Base-by-base conservation (phyloP, 2,329 filamentous ascomycete species). In the Ophiobolus disseminans region DNA sequence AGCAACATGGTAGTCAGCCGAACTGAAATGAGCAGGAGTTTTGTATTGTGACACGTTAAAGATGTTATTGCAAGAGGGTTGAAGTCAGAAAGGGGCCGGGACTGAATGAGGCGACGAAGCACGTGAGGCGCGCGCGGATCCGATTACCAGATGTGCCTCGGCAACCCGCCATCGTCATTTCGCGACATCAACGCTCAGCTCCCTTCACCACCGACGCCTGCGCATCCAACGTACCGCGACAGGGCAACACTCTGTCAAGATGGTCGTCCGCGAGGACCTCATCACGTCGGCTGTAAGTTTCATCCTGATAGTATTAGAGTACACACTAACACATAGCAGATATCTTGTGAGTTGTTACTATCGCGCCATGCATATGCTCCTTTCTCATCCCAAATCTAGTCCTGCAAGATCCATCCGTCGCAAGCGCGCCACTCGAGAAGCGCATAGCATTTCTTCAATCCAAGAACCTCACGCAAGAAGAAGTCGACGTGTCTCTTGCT, bases 401-500 rank as follows among this genome's bases (percentile, higher is more conserved):
- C 75, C 86, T 99, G 52, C 91, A 95, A 77, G 94, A 99, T 73
- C 92, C 94, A 9, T 95, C 88, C 41, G 93, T 99, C 61, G 86
- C 91, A 28, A 85, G 86, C 8, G 93, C 94, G 4, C 88, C 94
- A n/a, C 78, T 96, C 54, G 94, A 97, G 68, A 97, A 94, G 75
- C 87, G 91, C 58, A 84, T 97, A 50, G 89, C 91, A 7, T 99
- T 99, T 64, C 82, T 99, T 16, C 90, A 92, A 73, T 95, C 92
- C 6, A 99, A 99, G 77, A 97, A 99, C 74, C 82, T 99, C 45
- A 97, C 93, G 1, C 89, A 94, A 73, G 93, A 97, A 75, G 95
- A 99, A 76, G 89, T 99, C 66, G 90, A 94, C 68, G 80, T 85
- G 28, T 89, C 95, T 13, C 82, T 99, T 59, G 82, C 89, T 32